Evolutionary conservation across 768 basidiomycete genomes (phyloP).

Genomic region (Leucocoprinus birnbaumii): DNA sequence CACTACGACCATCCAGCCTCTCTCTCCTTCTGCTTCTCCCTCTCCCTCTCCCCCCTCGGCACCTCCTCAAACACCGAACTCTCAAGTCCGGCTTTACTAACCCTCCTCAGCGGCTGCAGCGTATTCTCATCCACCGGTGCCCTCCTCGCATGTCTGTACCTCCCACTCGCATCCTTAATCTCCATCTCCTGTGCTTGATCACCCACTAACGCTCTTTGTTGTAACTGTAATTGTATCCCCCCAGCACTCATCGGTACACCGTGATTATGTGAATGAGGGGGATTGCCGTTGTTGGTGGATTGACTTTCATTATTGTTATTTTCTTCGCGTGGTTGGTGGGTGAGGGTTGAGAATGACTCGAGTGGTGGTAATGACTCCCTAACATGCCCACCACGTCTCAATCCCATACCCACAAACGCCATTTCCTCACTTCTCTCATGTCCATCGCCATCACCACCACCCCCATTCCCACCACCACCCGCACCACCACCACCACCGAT

Average conservation of each 20-base stretch:
- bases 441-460: slow-evolving; percentile 16
- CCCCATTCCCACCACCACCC: slow-evolving; percentile 17
- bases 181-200: slow-evolving; percentile 83
- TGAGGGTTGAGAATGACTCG: slow-evolving; percentile 69
- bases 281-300: no score
- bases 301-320: no score
- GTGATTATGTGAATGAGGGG: no score
- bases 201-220: slow-evolving; percentile 48
- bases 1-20: background rate
- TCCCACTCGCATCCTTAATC: slow-evolving; percentile 79
- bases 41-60: slow-evolving; percentile 7
- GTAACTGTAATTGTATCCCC: slow-evolving; percentile 24
- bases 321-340: slow-evolving; percentile 72
- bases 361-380: slow-evolving; percentile 35
- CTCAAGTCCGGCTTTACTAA: slow-evolving; percentile 93
- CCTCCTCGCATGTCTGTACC: slow-evolving; percentile 83
- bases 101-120: slow-evolving; percentile 84
- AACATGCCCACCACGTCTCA: slow-evolving; percentile 11
- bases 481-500: slow-evolving; percentile 14
- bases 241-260: slow-evolving; percentile 30
- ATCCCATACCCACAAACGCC: slow-evolving; percentile 20
- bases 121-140: slow-evolving; percentile 89
- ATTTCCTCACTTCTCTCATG: slow-evolving; percentile 20
- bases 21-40: slow-evolving; percentile 1
- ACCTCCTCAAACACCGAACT: slow-evolving; percentile 39